phyloP scores from a whole-genome alignment of 768 basidiomycete species.

The Hebeloma cylindrosporum region DNA sequence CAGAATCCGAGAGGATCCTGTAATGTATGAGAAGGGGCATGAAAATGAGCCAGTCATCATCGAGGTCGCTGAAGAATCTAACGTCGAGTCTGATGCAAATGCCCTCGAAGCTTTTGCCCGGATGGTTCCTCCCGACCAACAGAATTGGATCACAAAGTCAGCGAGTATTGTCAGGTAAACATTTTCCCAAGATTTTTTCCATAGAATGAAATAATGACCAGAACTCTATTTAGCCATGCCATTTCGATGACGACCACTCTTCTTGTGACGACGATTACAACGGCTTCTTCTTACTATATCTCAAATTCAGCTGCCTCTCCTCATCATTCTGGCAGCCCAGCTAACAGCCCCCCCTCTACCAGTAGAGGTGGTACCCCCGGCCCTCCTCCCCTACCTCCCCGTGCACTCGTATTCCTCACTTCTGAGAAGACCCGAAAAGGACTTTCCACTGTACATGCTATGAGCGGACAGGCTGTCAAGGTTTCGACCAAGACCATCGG shows the following conservation, averaged over 20 bases:
- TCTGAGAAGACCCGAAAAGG: slow-evolving; percentile 59
- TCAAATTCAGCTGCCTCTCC: slow-evolving; percentile 52
- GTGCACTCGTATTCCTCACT: slow-evolving; percentile 56
- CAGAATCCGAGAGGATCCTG: slow-evolving; percentile 56
- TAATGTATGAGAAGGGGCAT: slow-evolving; percentile 47
- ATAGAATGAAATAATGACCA: slow-evolving; percentile 8
- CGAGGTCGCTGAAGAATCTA: slow-evolving; percentile 56
- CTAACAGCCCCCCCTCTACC: slow-evolving; percentile 11
- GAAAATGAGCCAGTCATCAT: slow-evolving; percentile 70
- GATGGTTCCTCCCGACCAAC: slow-evolving; percentile 63
- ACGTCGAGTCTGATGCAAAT: slow-evolving; percentile 38
- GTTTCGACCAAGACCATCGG: slow-evolving; percentile 63
- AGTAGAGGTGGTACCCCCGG: slow-evolving; percentile 22
- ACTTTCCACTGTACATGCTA: slow-evolving; percentile 59
- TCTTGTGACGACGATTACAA: slow-evolving; percentile 58
- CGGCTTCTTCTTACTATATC: slow-evolving; percentile 63
- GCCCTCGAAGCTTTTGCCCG: slow-evolving; percentile 58
- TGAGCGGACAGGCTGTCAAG: slow-evolving; percentile 65
- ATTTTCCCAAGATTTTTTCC: not conserved
- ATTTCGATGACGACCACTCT: slow-evolving; percentile 68
- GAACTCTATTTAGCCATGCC: slow-evolving; percentile 49
- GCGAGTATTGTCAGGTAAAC: slow-evolving; percentile 61
- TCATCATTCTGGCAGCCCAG: slow-evolving; percentile 32
- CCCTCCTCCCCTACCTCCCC: slow-evolving; percentile 41
- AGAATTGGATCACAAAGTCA: slow-evolving; percentile 66